Evolutionary conservation across 2,329 filamentous ascomycete genomes (phyloP).

Genomic region (Stachybotrys elegans): DNA sequence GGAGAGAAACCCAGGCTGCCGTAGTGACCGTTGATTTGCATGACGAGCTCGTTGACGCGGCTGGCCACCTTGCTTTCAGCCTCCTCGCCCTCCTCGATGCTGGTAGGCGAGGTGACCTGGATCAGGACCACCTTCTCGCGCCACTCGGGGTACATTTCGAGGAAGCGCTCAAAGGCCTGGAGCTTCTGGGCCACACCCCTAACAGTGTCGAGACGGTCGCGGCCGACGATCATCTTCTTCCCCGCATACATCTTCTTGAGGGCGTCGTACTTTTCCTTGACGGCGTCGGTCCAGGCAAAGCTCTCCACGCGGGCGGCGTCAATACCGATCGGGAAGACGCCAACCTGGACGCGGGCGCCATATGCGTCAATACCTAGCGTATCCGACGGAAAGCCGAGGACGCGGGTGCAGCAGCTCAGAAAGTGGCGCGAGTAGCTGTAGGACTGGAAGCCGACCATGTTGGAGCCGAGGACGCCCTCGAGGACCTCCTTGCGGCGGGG

Average conservation of each 20-base stretch:
- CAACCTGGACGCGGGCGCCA: conserved; percentile 82
- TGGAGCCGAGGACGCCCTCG: conserved; percentile 83
- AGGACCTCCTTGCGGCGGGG: conserved; percentile 85
- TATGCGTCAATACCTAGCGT: conserved; percentile 82
- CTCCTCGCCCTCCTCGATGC: conserved; percentile 71
- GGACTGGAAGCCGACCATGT: conserved; percentile 92
- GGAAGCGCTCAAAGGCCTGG: conserved; percentile 87
- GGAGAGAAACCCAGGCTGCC: conserved; percentile 86
- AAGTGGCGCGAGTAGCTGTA: conserved; percentile 95
- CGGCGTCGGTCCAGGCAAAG: conserved; percentile 65
- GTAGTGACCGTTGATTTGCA: conserved; percentile 85
- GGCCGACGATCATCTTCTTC: conserved; percentile 91
- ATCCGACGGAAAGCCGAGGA: conserved; percentile 86
- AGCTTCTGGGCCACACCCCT: conserved; percentile 94
- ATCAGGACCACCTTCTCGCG: conserved; percentile 87
- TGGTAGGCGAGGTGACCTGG: conserved; percentile 87
- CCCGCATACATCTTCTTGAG: conserved; percentile 76
- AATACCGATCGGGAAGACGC: conserved; percentile 92
- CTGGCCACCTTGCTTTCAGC: conserved; percentile 75
- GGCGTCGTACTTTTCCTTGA: conserved; percentile 66
- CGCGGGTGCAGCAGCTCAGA: conserved; percentile 85
- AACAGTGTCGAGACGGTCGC: conserved; percentile 89
- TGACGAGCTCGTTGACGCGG: conserved; percentile 85
- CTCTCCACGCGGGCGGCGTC: conserved; percentile 76
- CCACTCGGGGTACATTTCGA: conserved; percentile 89